phyloP scores from a whole-genome alignment of 2,329 filamentous ascomycete species.

The Diaporthe citrichinensis region DNA sequence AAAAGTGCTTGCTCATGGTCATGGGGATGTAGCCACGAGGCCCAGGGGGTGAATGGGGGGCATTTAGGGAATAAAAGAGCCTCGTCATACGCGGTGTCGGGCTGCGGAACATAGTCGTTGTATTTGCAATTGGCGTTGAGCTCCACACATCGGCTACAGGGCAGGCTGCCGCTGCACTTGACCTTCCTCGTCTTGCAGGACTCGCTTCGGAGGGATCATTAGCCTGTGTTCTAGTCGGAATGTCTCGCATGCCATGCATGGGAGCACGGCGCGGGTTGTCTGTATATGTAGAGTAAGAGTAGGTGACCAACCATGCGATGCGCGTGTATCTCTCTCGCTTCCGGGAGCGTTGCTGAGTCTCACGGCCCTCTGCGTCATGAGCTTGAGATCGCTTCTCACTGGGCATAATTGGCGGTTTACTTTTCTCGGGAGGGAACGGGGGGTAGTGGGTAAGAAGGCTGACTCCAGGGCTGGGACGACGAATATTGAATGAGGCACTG shows the following conservation, averaged over 20 bases:
- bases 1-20: neutral
- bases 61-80: neutral
- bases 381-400: conserved; percentile 2
- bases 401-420: conserved; percentile 2
- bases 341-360: conserved; percentile 15
- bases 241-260: neutral
- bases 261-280: neutral
- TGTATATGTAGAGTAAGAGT: conserved; percentile 5
- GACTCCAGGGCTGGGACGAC: neutral
- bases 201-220: neutral
- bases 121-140: conserved; percentile 28
- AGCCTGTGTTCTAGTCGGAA: neutral
- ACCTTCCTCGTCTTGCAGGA: conserved; percentile 28
- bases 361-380: conserved; percentile 18
- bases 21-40: neutral
- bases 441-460: neutral
- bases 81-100: conserved; percentile 17
- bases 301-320: conserved; percentile 11
- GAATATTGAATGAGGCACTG: neutral
- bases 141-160: conserved; percentile 22
- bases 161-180: conserved; percentile 26
- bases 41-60: neutral
- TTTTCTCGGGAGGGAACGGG: neutral
- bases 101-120: conserved; percentile 18
- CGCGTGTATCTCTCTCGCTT: conserved; percentile 23